Conservation (phyloP, 2,329 filamentous ascomycete genomes). For the Septoria petroselini region DNA sequence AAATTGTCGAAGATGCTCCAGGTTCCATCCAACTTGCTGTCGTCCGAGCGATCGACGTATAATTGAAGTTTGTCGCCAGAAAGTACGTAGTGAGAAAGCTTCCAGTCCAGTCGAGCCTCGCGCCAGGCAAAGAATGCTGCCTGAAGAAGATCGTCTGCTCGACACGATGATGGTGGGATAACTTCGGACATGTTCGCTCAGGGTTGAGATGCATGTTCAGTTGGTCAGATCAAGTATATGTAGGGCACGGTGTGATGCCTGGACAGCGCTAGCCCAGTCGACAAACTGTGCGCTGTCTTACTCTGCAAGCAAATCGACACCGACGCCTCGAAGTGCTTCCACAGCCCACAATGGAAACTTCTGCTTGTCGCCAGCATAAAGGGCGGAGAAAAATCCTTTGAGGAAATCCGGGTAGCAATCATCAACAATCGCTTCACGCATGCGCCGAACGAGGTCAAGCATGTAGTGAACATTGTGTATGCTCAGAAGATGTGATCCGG, state of each 20-base stretch:
- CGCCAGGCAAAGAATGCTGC: constrained; percentile 4
- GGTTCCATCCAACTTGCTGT: not conserved
- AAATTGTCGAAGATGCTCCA: not conserved
- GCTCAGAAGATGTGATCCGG: constrained; percentile 78
- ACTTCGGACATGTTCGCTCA: too few relatives aligned
- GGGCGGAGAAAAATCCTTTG: constrained; percentile 69
- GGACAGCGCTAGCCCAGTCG: too few relatives aligned
- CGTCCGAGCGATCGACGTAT: not conserved
- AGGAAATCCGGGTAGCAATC: constrained; percentile 71
- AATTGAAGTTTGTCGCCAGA: not conserved
- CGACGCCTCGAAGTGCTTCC: constrained; percentile 72
- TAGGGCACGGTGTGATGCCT: too few relatives aligned
- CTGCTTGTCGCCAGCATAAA: constrained; percentile 62
- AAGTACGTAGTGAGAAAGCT: not conserved
- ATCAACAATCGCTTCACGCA: constrained; percentile 58
- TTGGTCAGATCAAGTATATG: too few relatives aligned
- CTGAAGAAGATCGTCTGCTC: not conserved
- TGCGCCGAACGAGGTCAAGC: constrained; percentile 73
- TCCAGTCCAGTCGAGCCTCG: not conserved
- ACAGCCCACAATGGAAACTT: constrained; percentile 83
- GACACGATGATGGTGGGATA: not conserved
- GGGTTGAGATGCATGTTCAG: too few relatives aligned
- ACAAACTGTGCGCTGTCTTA: not conserved
- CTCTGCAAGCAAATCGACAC: constrained; percentile 63
- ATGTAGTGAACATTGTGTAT: constrained; percentile 97